Evolutionary conservation across 805 yeast species (phyloP), one percentile per base, ranked within the genome.

Genomic region (Candida ovalis): DNA sequence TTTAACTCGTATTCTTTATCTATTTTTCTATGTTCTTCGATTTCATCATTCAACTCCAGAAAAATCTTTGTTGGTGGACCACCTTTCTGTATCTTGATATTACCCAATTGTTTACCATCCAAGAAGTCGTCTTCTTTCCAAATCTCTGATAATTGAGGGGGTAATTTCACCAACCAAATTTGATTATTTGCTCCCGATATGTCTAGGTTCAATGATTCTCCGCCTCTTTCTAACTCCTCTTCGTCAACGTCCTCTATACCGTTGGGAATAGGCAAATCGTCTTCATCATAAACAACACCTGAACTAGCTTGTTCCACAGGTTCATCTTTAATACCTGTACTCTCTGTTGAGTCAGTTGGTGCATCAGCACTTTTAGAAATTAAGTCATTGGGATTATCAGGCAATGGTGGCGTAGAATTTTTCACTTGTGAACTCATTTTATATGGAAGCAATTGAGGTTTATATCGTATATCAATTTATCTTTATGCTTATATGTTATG

Each of bases 141-240:
- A 54, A 79, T 75, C 37, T 84, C 88, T 27, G 96, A 86, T 51
- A 94, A 71, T 60, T 89, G 89, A 61, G 88, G 82, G 1, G 99
- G 98, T 60, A 94, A 71, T 57, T 94, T 80, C 22, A 94, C 96
- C 21, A 94, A 73, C 99, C 98, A 94, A 38, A 94, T 84, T 56
- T 89, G 89, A 59, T 86, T 84, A 42, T 69, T 74, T 15, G 84
- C 80, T 27, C 73, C 71, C 1, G 73, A 52, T 44, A 90, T 67
- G 61, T 90, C 88, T 66, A 94, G 73, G 64, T 94, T 95, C 27
- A 91, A 74, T 13, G 88, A 76, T 67, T 86, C 96, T 58, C 85
- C 73, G 51, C 68, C 56, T 27, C 60, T 60, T 63, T 78, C 56
- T 62, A 70, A 57, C 48, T 63, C 62, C 27, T 63, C 54, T 47